Conservation (phyloP, 2,329 filamentous ascomycete genomes). For the Pyrenophora tritici-repentis region DNA sequence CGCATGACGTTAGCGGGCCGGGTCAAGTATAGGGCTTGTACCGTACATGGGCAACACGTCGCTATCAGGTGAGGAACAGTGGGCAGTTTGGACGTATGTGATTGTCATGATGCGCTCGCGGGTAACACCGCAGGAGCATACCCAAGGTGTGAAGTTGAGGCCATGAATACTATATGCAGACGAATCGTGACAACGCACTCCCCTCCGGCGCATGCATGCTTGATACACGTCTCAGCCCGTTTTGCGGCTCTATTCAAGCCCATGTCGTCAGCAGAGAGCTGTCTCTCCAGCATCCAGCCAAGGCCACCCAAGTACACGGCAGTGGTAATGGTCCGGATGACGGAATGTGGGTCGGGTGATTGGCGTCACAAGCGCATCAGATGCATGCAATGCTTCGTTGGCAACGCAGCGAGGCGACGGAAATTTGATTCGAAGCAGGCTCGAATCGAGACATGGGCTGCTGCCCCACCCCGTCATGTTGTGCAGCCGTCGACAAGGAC, state of each 20-base stretch:
- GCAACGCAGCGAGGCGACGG: slow-evolving; percentile 37
- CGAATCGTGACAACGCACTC: slow-evolving; percentile 30
- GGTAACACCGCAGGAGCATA: slow-evolving; percentile 7
- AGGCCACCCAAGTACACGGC: slow-evolving; percentile 36
- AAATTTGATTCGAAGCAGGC: slow-evolving; percentile 31
- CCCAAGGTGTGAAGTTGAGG: slow-evolving; percentile 2
- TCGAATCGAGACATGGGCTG: slow-evolving; percentile 33
- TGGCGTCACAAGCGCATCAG: slow-evolving; percentile 38
- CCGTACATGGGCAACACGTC: slow-evolving; percentile 20
- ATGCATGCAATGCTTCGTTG: slow-evolving; percentile 47
- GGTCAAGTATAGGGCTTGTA: slow-evolving; percentile 19
- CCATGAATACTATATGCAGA: slow-evolving; percentile 34
- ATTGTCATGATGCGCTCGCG: slow-evolving; percentile 9
- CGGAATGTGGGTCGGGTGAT: slow-evolving; percentile 28
- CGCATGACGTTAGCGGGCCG: slow-evolving; percentile 30
- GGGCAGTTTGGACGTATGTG: no score
- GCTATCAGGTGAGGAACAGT: slow-evolving; percentile 12
- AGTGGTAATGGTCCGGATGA: slow-evolving; percentile 29
- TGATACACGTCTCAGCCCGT: no score
- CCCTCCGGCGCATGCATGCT: neutral
- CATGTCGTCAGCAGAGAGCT: slow-evolving; percentile 31
- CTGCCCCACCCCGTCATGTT: slow-evolving; percentile 27
- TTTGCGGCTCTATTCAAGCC: slow-evolving; percentile 12
- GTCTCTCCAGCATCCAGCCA: slow-evolving; percentile 17
- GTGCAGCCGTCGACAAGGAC: slow-evolving; percentile 30